Percentiles rank a stretch among this genome's conserved stretches.
Conservation (phyloP, 2,329 filamentous ascomycete species). For the Aspergillus awamori region DNA sequence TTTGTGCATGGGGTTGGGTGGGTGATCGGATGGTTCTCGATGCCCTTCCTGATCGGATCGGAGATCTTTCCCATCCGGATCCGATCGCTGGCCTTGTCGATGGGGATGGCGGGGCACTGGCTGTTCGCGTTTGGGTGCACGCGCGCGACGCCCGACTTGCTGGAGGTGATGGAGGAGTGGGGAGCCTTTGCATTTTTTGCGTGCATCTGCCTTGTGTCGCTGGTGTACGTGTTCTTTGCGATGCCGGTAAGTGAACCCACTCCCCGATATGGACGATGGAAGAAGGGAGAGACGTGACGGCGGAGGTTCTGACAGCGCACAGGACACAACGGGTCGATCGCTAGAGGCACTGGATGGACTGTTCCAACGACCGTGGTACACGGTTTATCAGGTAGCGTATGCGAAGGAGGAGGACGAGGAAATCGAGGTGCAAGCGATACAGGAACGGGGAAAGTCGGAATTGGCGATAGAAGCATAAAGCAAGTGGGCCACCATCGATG, state of each 20-base stretch:
- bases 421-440: background rate
- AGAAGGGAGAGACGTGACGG: too few relatives aligned
- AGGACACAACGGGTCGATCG: constrained; percentile 26
- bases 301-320: background rate
- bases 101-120: constrained; percentile 37
- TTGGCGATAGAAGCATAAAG: background rate
- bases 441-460: background rate
- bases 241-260: constrained; percentile 19
- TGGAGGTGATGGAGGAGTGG: constrained; percentile 27
- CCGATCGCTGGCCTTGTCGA: constrained; percentile 39
- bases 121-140: constrained; percentile 45
- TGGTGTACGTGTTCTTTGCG: constrained; percentile 27
- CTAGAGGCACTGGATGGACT: constrained; percentile 23
- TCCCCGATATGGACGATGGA: too few relatives aligned
- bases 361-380: constrained; percentile 27
- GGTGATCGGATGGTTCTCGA: constrained; percentile 41
- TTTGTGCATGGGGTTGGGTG: constrained; percentile 53
- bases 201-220: constrained; percentile 22
- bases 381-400: constrained; percentile 23
- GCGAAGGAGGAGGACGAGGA: constrained; percentile 8
- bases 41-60: constrained; percentile 51
- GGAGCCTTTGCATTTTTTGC: constrained; percentile 28
- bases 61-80: constrained; percentile 53
- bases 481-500: too few relatives aligned
- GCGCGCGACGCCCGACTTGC: constrained; percentile 26